phyloP scores from a whole-genome alignment of 495 filamentous ascomycete genomes.

The Pseudoneurospora amorphoporcata region DNA sequence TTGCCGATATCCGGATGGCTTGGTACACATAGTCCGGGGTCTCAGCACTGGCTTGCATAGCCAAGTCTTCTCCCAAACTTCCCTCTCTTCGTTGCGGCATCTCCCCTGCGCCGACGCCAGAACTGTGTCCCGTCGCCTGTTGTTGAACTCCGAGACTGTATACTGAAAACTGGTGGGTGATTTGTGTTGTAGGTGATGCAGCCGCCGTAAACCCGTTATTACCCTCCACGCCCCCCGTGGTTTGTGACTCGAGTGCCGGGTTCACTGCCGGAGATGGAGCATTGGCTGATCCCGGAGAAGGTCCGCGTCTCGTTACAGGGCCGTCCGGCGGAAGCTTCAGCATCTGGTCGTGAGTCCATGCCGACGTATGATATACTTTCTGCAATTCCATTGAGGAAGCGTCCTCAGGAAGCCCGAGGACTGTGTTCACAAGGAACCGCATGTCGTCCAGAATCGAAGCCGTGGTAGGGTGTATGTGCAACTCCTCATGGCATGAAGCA shows the following conservation, averaged over 20 bases:
- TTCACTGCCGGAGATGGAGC: slow-evolving; percentile 1
- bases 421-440: slow-evolving; percentile 22
- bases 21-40: slow-evolving; percentile 24
- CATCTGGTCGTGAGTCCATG: slow-evolving; percentile 26
- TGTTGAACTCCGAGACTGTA: background rate
- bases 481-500: slow-evolving; percentile 18
- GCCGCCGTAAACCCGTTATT: background rate
- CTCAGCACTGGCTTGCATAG: background rate
- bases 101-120: background rate
- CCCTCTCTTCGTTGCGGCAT: background rate
- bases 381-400: slow-evolving; percentile 21
- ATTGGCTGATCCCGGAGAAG: slow-evolving; percentile 3
- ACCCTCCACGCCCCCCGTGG: background rate
- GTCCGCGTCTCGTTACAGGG: slow-evolving; percentile 3
- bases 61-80: background rate
- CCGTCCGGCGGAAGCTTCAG: slow-evolving; percentile 13
- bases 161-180: background rate
- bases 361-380: slow-evolving; percentile 21
- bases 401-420: slow-evolving; percentile 18
- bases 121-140: background rate
- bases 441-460: slow-evolving; percentile 33
- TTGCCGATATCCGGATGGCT: slow-evolving; percentile 20
- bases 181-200: background rate
- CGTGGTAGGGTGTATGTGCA: slow-evolving; percentile 19
- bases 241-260: background rate